phyloP scores from a whole-genome alignment of 176 grass and related monocot species.

The Oryza meridionalis region DNA sequence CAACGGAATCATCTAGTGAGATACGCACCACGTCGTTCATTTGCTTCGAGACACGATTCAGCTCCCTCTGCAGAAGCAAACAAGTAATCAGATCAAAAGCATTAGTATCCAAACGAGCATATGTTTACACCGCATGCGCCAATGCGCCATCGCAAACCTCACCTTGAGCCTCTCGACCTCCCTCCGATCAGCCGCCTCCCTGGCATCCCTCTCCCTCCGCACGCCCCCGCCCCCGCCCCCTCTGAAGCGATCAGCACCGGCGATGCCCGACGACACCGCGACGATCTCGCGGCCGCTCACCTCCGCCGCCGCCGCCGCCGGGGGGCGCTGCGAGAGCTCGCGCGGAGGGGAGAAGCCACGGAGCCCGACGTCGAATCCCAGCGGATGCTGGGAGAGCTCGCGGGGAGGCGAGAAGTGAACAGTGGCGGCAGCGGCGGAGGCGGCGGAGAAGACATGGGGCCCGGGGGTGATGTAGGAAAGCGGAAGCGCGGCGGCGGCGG shows the following conservation, averaged over 20 bases:
- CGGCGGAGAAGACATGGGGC: background rate
- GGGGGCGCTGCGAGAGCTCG: conserved; percentile 50
- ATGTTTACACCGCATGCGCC: background rate
- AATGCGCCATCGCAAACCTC: background rate
- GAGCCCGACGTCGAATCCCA: background rate
- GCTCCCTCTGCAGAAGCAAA: conserved; percentile 53
- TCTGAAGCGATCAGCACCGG: background rate
- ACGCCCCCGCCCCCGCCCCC: background rate
- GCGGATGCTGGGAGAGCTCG: conserved; percentile 44
- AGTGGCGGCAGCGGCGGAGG: background rate
- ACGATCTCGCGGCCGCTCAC: background rate
- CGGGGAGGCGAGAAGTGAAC: conserved; percentile 47
- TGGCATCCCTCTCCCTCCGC: conserved; percentile 35
- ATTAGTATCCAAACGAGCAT: background rate
- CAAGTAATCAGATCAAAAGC: background rate
- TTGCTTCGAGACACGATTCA: conserved; percentile 45
- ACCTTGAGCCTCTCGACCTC: conserved; percentile 77
- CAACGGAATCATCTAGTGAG: background rate
- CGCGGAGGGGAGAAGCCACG: conserved; percentile 61
- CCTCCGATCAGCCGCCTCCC: conserved; percentile 35
- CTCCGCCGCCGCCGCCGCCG: background rate
- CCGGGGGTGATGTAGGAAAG: background rate
- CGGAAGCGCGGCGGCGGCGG: background rate
- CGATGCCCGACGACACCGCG: background rate
- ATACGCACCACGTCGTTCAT: conserved; percentile 56